Conservation (phyloP, 768 basidiomycete genomes). For the Phlegmacium glaucopus region DNA sequence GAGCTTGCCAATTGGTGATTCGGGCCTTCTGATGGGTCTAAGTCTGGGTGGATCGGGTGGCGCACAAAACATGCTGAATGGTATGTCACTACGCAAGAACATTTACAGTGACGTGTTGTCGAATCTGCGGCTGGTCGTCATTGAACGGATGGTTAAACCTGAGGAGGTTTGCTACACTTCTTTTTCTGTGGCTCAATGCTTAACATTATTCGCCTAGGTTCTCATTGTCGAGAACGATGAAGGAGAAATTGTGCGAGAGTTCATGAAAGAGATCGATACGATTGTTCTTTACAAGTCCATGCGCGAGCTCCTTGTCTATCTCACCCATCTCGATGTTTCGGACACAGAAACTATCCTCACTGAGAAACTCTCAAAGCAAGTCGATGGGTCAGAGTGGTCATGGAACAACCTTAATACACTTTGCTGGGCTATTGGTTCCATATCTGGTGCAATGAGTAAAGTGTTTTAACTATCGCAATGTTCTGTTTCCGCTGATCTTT, state of each 20-base stretch:
- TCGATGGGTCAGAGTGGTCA: conserved; percentile 97
- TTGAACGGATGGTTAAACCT: conserved; percentile 99
- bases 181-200: background rate
- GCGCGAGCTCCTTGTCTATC: conserved; percentile 95
- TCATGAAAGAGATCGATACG: conserved; percentile 98
- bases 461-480: conserved; percentile 16
- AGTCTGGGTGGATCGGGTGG: conserved; percentile 71
- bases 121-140: conserved; percentile 91
- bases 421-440: conserved; percentile 99
- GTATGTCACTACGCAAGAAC: conserved; percentile 84
- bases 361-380: conserved; percentile 96
- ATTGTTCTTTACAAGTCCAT: conserved; percentile 99
- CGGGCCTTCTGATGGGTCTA: conserved; percentile 83
- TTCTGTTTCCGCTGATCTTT: background rate
- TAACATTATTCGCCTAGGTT: conserved; percentile 49
- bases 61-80: conserved; percentile 64
- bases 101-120: conserved; percentile 94
- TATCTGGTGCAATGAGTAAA: conserved; percentile 98
- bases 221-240: conserved; percentile 99
- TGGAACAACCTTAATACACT: conserved; percentile 99
- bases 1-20: conserved; percentile 83
- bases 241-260: conserved; percentile 98
- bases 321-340: conserved; percentile 93
- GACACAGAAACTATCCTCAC: conserved; percentile 98
- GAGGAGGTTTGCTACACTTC: conserved; percentile 71